These are phyloP conservation scores for Byssothecium circinans DNA, from an alignment of 2,329 filamentous ascomycete species.

Conservation along the genomic window DNA sequence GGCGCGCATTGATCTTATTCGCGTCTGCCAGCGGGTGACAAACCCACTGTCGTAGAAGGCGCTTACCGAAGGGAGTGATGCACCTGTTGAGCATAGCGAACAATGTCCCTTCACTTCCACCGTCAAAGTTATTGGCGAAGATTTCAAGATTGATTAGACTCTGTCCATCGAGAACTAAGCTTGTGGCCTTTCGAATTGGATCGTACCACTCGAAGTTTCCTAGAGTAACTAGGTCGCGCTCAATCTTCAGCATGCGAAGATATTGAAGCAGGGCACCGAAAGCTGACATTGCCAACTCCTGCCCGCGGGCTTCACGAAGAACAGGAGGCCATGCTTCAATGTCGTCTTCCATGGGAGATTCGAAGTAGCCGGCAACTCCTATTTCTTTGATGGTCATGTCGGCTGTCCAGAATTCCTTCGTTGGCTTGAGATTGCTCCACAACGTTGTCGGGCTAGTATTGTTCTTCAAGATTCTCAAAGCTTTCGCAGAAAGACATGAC, in stretches of 20 bases:
- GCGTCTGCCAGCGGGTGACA: slow-evolving; percentile 92
- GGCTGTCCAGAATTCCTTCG: slow-evolving; percentile 87
- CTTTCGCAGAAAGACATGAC: slow-evolving; percentile 81
- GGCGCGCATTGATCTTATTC: slow-evolving; percentile 83
- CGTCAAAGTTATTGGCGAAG: slow-evolving; percentile 90
- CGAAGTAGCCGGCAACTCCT: slow-evolving; percentile 77
- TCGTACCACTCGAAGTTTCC: slow-evolving; percentile 91
- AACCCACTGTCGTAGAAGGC: slow-evolving; percentile 94
- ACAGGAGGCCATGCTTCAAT: slow-evolving; percentile 75
- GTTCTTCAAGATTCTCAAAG: slow-evolving; percentile 90
- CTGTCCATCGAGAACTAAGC: slow-evolving; percentile 89
- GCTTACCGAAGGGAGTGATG: slow-evolving; percentile 95
- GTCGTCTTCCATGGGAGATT: slow-evolving; percentile 58
- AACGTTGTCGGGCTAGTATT: slow-evolving; percentile 90
- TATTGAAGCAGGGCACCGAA: slow-evolving; percentile 89
- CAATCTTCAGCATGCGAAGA: slow-evolving; percentile 79
- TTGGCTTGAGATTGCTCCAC: slow-evolving; percentile 90
- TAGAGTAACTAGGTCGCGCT: slow-evolving; percentile 82
- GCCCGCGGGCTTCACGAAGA: slow-evolving; percentile 71
- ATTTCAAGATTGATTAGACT: slow-evolving; percentile 98
- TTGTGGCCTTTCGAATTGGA: slow-evolving; percentile 87
- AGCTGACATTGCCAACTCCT: slow-evolving; percentile 85
- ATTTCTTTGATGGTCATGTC: slow-evolving; percentile 82
- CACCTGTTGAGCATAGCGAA: slow-evolving; percentile 92
- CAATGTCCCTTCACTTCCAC: slow-evolving; percentile 79